A percentile compares a stretch with the other conserved stretches of the same genome.
phyloP scores from a whole-genome alignment of 192 early-diverging fungal species.

The Globomyces pollinis-pini region DNA sequence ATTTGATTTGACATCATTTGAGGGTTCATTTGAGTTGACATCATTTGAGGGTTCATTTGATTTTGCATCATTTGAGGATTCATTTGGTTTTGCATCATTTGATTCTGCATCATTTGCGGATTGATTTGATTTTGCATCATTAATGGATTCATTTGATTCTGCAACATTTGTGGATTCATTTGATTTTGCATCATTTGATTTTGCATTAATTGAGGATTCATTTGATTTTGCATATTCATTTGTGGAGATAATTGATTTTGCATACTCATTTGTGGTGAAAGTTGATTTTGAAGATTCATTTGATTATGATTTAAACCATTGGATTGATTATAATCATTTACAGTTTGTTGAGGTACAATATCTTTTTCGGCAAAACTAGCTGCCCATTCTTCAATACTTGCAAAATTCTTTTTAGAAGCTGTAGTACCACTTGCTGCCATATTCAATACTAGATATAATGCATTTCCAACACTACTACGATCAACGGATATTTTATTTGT shows the following conservation, averaged over 20 bases:
- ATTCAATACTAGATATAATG: slow-evolving; percentile 43
- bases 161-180: background rate
- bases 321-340: slow-evolving; percentile 29
- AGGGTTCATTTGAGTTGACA: background rate
- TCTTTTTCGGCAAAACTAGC: background rate
- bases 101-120: background rate
- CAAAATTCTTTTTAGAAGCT: slow-evolving; percentile 33
- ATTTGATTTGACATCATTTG: background rate
- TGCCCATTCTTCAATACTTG: slow-evolving; percentile 27
- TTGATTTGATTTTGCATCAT: background rate
- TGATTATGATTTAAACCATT: slow-evolving; percentile 28
- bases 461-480: slow-evolving; percentile 42
- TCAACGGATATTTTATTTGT: slow-evolving; percentile 54
- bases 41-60: background rate
- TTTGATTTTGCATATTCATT: slow-evolving; percentile 2
- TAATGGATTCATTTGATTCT: too few relatives aligned
- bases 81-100: background rate
- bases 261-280: slow-evolving; percentile 13
- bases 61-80: background rate
- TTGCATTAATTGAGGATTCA: background rate
- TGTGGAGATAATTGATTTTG: slow-evolving; percentile 20
- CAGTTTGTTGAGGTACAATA: slow-evolving; percentile 12
- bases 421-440: slow-evolving; percentile 33
- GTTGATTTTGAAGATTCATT: slow-evolving; percentile 18
- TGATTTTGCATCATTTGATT: background rate